These are phyloP conservation scores for Erigeron canadensis DNA, from an alignment of 129 eudicot species.

Conservation along the genomic window DNA sequence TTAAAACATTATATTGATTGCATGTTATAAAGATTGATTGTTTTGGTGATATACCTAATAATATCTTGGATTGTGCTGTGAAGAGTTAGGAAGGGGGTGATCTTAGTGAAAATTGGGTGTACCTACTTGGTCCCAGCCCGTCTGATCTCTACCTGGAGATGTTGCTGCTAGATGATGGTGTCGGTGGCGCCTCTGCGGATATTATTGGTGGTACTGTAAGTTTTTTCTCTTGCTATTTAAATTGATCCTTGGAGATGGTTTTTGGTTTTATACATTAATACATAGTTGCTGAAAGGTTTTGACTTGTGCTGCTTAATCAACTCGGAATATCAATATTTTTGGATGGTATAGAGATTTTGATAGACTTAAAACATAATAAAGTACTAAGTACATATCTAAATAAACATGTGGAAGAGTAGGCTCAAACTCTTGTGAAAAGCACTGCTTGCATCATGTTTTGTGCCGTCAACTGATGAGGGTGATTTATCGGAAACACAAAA, in stretches of 20 bases:
- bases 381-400: too few species aligned
- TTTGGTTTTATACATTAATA: too few species aligned
- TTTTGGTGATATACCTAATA: constrained; percentile 34
- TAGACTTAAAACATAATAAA: too few species aligned
- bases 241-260: not conserved
- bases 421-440: not conserved
- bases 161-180: constrained; percentile 27
- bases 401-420: too few species aligned
- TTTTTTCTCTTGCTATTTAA: not conserved
- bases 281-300: too few species aligned
- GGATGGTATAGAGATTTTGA: too few species aligned
- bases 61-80: constrained; percentile 46
- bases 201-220: constrained; percentile 22
- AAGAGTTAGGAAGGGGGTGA: constrained; percentile 54
- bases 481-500: too few species aligned
- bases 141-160: constrained; percentile 32
- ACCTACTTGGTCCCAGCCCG: constrained; percentile 60
- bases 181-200: constrained; percentile 9
- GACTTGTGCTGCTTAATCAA: too few species aligned
- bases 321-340: not conserved
- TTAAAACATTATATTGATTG: too few species aligned
- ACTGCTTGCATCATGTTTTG: not conserved
- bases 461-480: too few species aligned
- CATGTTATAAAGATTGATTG: too few species aligned
- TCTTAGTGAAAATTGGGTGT: constrained; percentile 49